Evolutionary conservation across 306 rosid genomes (phyloP).

Genomic region (Dalbergia oliveri): DNA sequence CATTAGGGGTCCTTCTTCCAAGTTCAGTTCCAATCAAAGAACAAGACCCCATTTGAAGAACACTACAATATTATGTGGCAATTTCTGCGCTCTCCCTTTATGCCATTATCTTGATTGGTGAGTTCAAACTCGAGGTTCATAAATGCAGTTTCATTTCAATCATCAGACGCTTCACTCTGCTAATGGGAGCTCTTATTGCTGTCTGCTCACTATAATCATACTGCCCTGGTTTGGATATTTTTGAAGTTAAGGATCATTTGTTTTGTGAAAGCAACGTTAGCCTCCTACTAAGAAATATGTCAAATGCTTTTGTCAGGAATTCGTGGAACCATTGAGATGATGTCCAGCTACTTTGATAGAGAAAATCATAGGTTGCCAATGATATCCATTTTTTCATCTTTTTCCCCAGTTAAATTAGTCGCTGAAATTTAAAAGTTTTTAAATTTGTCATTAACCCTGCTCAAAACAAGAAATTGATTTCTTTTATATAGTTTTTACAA

Average conservation of each 20-base stretch:
- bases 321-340: too few relatives aligned
- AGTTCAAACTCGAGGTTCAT: background rate
- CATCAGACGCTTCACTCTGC: constrained; percentile 4
- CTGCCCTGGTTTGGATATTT: background rate
- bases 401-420: too few relatives aligned
- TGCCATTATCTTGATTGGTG: background rate
- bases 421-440: too few relatives aligned
- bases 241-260: constrained; percentile 16
- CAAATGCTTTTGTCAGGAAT: background rate
- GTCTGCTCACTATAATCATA: constrained; percentile 17
- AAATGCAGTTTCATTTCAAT: background rate
- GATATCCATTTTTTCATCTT: too few relatives aligned
- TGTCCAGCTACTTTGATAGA: too few relatives aligned
- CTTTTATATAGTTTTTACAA: too few relatives aligned
- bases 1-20: too few relatives aligned
- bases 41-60: background rate
- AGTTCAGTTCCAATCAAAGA: too few relatives aligned
- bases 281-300: background rate
- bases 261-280: background rate
- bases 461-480: too few relatives aligned
- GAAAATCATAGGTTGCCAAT: too few relatives aligned
- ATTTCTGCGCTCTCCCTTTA: background rate
- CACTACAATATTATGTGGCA: background rate
- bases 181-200: constrained; percentile 2
- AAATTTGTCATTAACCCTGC: too few relatives aligned